Evolutionary conservation across 1,284 basidiomycete genomes (phyloP).

Genomic region (Melampsora larici-populina): DNA sequence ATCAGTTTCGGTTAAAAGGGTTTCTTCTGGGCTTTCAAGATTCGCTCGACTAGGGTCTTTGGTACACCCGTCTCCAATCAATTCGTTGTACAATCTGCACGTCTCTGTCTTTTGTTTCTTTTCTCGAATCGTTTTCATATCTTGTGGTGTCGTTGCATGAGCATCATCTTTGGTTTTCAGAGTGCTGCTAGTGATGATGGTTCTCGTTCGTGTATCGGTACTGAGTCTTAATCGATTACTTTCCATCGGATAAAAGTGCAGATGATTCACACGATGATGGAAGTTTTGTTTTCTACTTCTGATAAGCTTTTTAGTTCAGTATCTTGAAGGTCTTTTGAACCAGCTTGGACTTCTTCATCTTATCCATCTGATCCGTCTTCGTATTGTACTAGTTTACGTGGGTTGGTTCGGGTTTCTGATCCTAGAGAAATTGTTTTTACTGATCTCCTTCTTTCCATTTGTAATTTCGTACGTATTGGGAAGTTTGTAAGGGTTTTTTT

Average conservation of each 20-base stretch:
- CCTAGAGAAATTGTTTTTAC: background rate
- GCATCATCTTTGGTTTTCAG: conserved; percentile 9
- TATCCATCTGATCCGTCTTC: background rate
- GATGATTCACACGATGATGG: conserved; percentile 19
- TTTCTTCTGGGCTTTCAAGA: background rate
- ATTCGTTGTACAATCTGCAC: conserved; percentile 23
- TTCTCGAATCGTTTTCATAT: conserved; percentile 28
- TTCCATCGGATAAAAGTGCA: conserved; percentile 28
- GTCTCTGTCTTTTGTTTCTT: conserved; percentile 32
- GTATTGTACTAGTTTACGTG: background rate
- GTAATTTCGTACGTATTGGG: conserved; percentile 19
- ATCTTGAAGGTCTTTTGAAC: conserved; percentile 4
- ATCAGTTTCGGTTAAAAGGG: no score
- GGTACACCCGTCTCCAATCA: conserved; percentile 5
- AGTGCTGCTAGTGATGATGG: no score
- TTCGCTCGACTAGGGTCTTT: background rate
- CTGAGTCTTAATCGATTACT: conserved; percentile 22
- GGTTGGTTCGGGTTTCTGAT: background rate
- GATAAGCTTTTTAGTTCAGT: conserved; percentile 13
- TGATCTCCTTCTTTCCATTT: conserved; percentile 25
- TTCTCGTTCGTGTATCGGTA: no score
- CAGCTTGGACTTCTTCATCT: background rate
- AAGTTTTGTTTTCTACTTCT: conserved; percentile 17
- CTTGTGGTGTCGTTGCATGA: conserved; percentile 33
- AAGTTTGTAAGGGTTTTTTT: conserved; percentile 12